phyloP scores from a whole-genome alignment of 176 grass and related monocot genomes.

The Rhynchospora pubera region DNA sequence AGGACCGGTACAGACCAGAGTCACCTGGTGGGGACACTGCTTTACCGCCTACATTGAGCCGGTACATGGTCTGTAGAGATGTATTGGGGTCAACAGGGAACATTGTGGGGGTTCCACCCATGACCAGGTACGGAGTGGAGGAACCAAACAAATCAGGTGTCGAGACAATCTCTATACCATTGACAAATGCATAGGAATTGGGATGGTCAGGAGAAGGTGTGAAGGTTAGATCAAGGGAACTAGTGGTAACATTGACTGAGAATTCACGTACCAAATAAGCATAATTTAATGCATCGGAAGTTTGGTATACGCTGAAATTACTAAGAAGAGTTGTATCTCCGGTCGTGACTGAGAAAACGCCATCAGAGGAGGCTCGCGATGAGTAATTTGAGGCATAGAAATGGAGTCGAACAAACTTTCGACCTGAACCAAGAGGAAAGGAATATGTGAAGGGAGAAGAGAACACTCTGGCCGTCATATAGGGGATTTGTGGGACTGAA shows the following conservation, averaged over 20 bases:
- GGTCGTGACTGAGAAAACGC: slow-evolving; percentile 50
- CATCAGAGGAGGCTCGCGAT: slow-evolving; percentile 41
- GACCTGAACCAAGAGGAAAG: slow-evolving; percentile 65
- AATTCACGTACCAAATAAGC: slow-evolving; percentile 54
- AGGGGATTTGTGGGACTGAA: slow-evolving; percentile 55
- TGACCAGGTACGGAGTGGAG: slow-evolving; percentile 15
- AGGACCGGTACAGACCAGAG: slow-evolving; percentile 55
- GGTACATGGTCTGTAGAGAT: slow-evolving; percentile 64
- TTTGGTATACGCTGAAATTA: slow-evolving; percentile 83
- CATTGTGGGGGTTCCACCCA: slow-evolving; percentile 13
- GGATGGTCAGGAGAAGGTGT: slow-evolving; percentile 45
- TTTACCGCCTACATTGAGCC: slow-evolving; percentile 75
- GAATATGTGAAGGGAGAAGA: slow-evolving; percentile 67
- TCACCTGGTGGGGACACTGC: slow-evolving; percentile 59
- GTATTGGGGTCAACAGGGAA: slow-evolving; percentile 22
- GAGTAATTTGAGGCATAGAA: slow-evolving; percentile 70
- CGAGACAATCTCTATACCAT: slow-evolving; percentile 86
- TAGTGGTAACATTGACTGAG: slow-evolving; percentile 57
- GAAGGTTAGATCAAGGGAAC: slow-evolving; percentile 73
- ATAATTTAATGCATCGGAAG: slow-evolving; percentile 34
- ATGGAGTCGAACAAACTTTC: slow-evolving; percentile 74
- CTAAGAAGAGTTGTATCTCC: slow-evolving; percentile 47
- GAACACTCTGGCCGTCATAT: slow-evolving; percentile 66
- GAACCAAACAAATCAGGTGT: slow-evolving; percentile 51
- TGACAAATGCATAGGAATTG: slow-evolving; percentile 74